These are phyloP conservation scores for Spergularia bocconei DNA, from an alignment of 148 eudicot species.

Conservation along the genomic window DNA sequence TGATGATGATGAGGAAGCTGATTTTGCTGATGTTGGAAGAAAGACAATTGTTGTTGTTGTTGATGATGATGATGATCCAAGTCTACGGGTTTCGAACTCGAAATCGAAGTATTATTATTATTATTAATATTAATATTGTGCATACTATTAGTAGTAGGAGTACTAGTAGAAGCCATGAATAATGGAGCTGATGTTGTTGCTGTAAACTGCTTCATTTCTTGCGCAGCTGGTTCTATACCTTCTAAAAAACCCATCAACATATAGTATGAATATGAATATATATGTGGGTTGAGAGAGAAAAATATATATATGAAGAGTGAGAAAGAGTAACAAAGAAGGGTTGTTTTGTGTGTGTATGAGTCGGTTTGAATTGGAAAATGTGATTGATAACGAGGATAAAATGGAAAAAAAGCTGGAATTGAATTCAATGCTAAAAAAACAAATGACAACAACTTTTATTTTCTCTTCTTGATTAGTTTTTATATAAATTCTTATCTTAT, in stretches of 20 bases:
- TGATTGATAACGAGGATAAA: conserved; percentile 17
- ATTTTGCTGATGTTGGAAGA: conserved; percentile 28
- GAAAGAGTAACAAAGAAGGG: background rate
- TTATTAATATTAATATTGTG: background rate
- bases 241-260: conserved; percentile 14
- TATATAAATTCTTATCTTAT: background rate
- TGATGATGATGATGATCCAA: conserved; percentile 1
- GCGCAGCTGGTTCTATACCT: background rate
- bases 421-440: conserved; percentile 9
- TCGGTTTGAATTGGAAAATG: conserved; percentile 11
- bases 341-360: background rate
- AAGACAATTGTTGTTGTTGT: conserved; percentile 20
- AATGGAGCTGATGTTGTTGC: background rate
- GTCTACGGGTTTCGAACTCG: conserved; percentile 2
- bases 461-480: background rate
- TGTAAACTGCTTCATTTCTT: conserved; percentile 11
- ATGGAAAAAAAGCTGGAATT: conserved; percentile 12
- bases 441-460: conserved; percentile 12
- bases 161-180: background rate
- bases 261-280: background rate
- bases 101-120: background rate
- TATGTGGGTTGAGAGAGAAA: background rate
- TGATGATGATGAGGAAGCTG: conserved; percentile 15
- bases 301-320: background rate
- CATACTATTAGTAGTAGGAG: background rate